Base-by-base conservation (phyloP, 768 basidiomycete species). In the Mycena venus region DNA sequence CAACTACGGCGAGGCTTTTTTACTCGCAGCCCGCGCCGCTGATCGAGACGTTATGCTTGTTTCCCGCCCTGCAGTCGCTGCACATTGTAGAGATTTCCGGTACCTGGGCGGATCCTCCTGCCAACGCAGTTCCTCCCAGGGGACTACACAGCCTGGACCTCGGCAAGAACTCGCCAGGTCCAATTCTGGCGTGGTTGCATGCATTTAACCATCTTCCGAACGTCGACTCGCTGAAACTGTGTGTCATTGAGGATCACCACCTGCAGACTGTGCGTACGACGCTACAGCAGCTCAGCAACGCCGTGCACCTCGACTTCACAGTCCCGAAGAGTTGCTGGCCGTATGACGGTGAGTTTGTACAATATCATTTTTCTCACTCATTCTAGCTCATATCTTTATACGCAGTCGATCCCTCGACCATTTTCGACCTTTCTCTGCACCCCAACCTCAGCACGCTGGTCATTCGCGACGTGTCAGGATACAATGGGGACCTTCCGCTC, bases 21-120 rank as follows among this genome's bases (percentile, higher is more conserved):
- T 9, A 53, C 21, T 11, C 0, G 4, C 21, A 27, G 21, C 23
- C 55, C 31, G 67, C 31, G 15, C 56, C 67, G 32, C 42, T 68
- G 21, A 21, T 68, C 40, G 66, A 68, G 23, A 68, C 59, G 42
- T 32, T 68, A 29, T 59, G 56, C 32, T 15, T 68, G n/a, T 40
- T 59, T 7, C 58, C 31, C 23, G 67, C 67, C 2, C 25, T 68
- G 21, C n/a, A 68, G 56, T 17, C 1, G 19, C 67, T 68, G 34
- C 25, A 21, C n/a, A 38, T 58, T 12, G 44, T 7, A 6, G 55
- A 49, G 29, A 12, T 59, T 38, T 31, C 40, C 6, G 1, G 11
- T 4, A 29, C 21, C 0, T 17, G 17, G 23, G 31, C 27, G 1
- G 10, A 23, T 4, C 44, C 56, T 10, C 15, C 42, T 27, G 14